Evolutionary conservation across 306 rosid species (phyloP).

Genomic region (Boehmeria nivea): DNA sequence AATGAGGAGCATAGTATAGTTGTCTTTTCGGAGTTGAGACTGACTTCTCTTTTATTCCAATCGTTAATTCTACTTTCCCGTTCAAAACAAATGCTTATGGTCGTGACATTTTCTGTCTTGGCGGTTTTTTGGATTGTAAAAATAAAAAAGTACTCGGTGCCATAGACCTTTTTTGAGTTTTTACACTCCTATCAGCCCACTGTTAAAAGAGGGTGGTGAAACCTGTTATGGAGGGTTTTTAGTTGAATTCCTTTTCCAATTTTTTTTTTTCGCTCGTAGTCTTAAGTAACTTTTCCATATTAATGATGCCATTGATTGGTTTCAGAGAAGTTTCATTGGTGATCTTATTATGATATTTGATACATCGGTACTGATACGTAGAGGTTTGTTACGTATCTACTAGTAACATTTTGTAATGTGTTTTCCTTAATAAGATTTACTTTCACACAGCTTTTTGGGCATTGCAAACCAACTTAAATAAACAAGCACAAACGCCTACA

Average conservation of each 20-base stretch:
- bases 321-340: no score
- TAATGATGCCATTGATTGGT: neutral
- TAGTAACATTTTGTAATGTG: no score
- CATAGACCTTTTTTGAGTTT: slow-evolving; percentile 10
- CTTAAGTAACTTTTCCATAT: neutral
- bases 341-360: no score
- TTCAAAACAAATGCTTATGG: slow-evolving; percentile 10
- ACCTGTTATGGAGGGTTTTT: slow-evolving; percentile 15
- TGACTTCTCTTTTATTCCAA: slow-evolving; percentile 15
- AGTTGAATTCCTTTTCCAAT: slow-evolving; percentile 11
- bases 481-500: no score
- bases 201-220: slow-evolving; percentile 18
- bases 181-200: slow-evolving; percentile 7
- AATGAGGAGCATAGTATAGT: slow-evolving; percentile 32
- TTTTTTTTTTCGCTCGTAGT: neutral
- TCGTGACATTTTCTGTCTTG: neutral
- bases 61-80: slow-evolving; percentile 6
- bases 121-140: slow-evolving; percentile 31
- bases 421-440: no score
- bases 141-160: slow-evolving; percentile 28
- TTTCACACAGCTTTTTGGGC: no score
- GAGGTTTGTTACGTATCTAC: no score
- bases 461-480: no score
- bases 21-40: slow-evolving; percentile 25
- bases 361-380: no score